Percentiles rank a stretch among this genome's conserved stretches.
These are phyloP conservation scores for Pyrenopolyporus hunteri DNA, from an alignment of 495 filamentous ascomycete genomes.

Conservation along the genomic window DNA sequence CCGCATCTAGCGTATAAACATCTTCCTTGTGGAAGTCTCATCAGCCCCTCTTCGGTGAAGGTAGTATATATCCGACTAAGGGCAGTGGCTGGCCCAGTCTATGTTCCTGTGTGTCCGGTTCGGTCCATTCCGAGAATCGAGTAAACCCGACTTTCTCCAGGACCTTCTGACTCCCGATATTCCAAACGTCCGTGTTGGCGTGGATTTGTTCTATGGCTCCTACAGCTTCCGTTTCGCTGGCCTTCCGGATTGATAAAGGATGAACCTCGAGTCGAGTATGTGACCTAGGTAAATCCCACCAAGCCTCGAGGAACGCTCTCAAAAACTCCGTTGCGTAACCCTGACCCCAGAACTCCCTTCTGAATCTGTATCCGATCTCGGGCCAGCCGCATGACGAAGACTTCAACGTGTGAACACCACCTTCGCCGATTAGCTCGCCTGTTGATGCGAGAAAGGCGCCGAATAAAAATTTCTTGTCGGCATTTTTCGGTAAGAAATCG, in stretches of 20 bases:
- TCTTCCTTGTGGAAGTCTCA: too few relatives aligned
- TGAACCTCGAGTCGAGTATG: not conserved
- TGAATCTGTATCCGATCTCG: slow-evolving; percentile 57
- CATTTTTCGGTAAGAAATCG: slow-evolving; percentile 35
- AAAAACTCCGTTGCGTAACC: slow-evolving; percentile 57
- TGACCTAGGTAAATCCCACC: slow-evolving; percentile 46
- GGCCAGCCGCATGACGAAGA: slow-evolving; percentile 48
- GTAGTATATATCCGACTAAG: slow-evolving; percentile 7
- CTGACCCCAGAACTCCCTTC: slow-evolving; percentile 51
- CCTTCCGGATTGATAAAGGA: not conserved
- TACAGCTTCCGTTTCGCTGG: not conserved
- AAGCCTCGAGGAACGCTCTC: slow-evolving; percentile 45
- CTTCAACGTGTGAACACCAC: slow-evolving; percentile 41
- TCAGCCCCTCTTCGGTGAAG: not conserved
- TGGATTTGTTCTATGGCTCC: slow-evolving; percentile 12
- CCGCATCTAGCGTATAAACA: too few relatives aligned
- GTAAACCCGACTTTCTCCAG: slow-evolving; percentile 21
- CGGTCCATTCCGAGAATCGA: slow-evolving; percentile 17
- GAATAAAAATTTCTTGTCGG: slow-evolving; percentile 44
- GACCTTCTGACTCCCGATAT: slow-evolving; percentile 17
- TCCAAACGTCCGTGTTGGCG: slow-evolving; percentile 2
- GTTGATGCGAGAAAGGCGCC: slow-evolving; percentile 47
- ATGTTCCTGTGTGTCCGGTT: slow-evolving; percentile 7
- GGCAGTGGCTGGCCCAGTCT: slow-evolving; percentile 10
- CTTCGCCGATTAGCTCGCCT: slow-evolving; percentile 50